Base-by-base conservation (phyloP, 805 yeast genomes). In the Candida saitoana region DNA sequence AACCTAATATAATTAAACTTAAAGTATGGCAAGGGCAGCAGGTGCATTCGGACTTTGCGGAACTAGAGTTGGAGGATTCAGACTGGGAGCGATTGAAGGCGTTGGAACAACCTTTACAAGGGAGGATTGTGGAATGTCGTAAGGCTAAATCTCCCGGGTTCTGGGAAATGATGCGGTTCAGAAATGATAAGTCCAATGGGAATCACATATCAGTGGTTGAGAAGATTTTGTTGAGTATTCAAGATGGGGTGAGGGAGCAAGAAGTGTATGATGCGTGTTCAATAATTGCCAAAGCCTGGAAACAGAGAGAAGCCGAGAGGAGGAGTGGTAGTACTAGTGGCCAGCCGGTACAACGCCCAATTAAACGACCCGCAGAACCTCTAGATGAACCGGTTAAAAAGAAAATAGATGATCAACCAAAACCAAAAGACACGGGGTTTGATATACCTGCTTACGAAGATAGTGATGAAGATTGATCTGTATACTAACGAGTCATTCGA, bases 161-260 rank as follows among this genome's bases (percentile, higher is more conserved):
- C 36, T 93, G 99, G 99, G 79, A 79, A 45, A 73, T 87, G 69
- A 60, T 91, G 43, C 73, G 99, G 46, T 93, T 91, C 62, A 75
- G 99, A 58, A 96, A 93, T 65, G 99, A 93, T 62, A 93, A 93
- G 57, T 63, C 76, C 14, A 83, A 86, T 56, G 98, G 95, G 6
- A 93, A 93, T 60, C 96, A 88, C 60, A 62, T 80, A 12, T 70
- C 80, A 9, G 89, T 87, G 18, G 96, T 90, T 4, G 80, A 80
- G 46, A 91, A 85, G 56, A 89, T 93, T 25, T 64, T 91, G 35
- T 79, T 81, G 48, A 84, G 95, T 56, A 93, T 93, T 32, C 79
- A 80, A 47, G 98, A 91, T 60, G 83, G 91, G 1, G 96, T 93
- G 2, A 73, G 80, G 14, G 80, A 84, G 49, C 85, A 87, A 43